Evolutionary conservation across 768 basidiomycete genomes (phyloP), one percentile per base, ranked within the genome.

Genomic region (Leucosporidium yakuticum): DNA sequence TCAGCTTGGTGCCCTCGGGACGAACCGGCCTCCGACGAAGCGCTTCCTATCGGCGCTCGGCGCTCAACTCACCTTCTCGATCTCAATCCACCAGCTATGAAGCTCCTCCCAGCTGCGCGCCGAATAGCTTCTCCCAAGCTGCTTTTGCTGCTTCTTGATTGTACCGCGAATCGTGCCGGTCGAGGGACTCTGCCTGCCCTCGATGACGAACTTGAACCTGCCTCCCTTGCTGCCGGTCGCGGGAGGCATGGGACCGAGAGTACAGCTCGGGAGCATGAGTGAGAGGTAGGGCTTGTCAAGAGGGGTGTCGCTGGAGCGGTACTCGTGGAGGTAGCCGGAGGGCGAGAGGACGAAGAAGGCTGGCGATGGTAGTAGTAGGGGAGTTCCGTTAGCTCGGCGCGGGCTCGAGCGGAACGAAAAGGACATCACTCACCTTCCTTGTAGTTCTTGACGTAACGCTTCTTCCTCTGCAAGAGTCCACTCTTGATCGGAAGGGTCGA

Each of bases 231-330:
- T 25, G 47, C 29, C 21, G 7, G 21, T n/a, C 9, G 74, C 68
- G 17, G 70, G 57, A 27, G 74, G 65, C 73, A 73, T 64, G 34
- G 74, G 68, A 11, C 71, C 69, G 63, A 74, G 62, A 8, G 62
- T 61, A 49, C 67, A 69, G 4, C 2, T 6, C 6, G 67, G 48
- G 34, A 72, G 62, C 36, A 56, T 19, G 47, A 73, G 65, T 4
- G 68, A 61, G 7, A 73, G 51, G 57, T 60, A 49, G 8, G 71
- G 71, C 14, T 61, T 62, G 6, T 62, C 31, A 20, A 60, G 59
- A 1, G 68, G 63, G 1, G 60, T 27, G 14, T 27, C 8, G 6
- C 60, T 14, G 21, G 51, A 25, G 23, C 39, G 63, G 60, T 73
- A 73, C 39, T 65, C 44, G 55, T 69, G 65, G 17, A 73, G 63